phyloP scores from a whole-genome alignment of 768 basidiomycete genomes.

The Tephrocybe rancida region DNA sequence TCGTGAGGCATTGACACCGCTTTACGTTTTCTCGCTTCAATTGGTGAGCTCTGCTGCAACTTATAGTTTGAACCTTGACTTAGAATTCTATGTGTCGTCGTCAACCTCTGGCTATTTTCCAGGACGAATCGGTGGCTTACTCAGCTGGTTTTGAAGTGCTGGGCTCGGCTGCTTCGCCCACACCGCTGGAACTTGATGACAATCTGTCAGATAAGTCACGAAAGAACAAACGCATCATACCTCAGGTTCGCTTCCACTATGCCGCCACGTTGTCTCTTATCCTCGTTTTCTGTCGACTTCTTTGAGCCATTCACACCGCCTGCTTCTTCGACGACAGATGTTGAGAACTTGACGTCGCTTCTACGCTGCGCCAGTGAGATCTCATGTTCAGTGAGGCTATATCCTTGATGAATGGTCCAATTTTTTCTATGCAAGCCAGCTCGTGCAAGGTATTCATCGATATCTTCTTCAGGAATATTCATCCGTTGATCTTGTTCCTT shows the following conservation, averaged over 20 bases:
- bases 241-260: constrained; percentile 2
- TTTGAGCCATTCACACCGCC: too few species aligned
- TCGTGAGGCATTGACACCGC: too few species aligned
- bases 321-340: too few species aligned
- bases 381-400: not conserved
- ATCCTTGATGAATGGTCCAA: not conserved
- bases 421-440: constrained; percentile 22
- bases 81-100: too few species aligned
- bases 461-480: constrained; percentile 54
- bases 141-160: not conserved
- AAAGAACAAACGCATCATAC: not conserved
- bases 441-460: constrained; percentile 47
- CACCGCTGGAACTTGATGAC: not conserved
- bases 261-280: too few species aligned
- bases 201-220: not conserved
- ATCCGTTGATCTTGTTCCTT: constrained; percentile 56
- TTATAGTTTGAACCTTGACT: too few species aligned
- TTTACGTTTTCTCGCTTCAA: too few species aligned
- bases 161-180: not conserved
- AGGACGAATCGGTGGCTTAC: too few species aligned
- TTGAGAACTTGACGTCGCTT: too few species aligned
- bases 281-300: too few species aligned
- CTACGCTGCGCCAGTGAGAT: not conserved
- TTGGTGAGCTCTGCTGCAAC: too few species aligned
- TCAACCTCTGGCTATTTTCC: too few species aligned